A percentile compares a stretch with the other conserved stretches of the same genome.
Conservation (phyloP, 768 basidiomycete genomes). For the Coprinopsis marcescibilis region DNA sequence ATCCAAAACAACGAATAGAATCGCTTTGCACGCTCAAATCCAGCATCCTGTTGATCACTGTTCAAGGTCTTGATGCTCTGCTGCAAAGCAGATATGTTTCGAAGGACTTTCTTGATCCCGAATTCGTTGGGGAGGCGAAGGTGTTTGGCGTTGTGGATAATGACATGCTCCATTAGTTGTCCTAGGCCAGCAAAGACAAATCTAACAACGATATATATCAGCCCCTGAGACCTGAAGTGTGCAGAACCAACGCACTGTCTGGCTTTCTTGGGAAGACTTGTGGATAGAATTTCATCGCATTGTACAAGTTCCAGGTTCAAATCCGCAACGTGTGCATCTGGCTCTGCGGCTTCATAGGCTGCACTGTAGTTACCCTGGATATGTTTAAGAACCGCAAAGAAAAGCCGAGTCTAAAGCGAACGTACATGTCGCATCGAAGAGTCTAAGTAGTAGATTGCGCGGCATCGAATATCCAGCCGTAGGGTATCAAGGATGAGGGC, state of each 20-base stretch:
- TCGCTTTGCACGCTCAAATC: conserved; percentile 69
- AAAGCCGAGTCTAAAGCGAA: conserved; percentile 12
- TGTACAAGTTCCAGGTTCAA: conserved; percentile 75
- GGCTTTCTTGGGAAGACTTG: conserved; percentile 57
- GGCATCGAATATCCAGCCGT: conserved; percentile 82
- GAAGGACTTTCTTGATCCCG: conserved; percentile 81
- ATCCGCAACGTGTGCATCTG: conserved; percentile 84
- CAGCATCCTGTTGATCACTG: conserved; percentile 51
- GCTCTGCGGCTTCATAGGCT: conserved; percentile 82
- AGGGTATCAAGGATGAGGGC: conserved; percentile 84
- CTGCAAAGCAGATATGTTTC: conserved; percentile 87
- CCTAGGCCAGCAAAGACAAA: conserved; percentile 87
- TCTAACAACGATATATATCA: conserved; percentile 33
- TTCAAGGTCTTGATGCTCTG: conserved; percentile 82
- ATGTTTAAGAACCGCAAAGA: neutral
- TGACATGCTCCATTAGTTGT: conserved; percentile 74
- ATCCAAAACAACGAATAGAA: conserved; percentile 79
- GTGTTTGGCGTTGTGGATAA: conserved; percentile 69
- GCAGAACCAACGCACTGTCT: conserved; percentile 47
- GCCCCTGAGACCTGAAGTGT: neutral
- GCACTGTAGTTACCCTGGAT: conserved; percentile 78
- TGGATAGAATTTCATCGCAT: conserved; percentile 64
- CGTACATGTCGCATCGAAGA: conserved; percentile 72
- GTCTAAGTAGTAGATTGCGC: conserved; percentile 74
- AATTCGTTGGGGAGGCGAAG: conserved; percentile 64